These are phyloP conservation scores for Lactarius akahatsu DNA, from an alignment of 768 basidiomycete species.

Conservation along the genomic window DNA sequence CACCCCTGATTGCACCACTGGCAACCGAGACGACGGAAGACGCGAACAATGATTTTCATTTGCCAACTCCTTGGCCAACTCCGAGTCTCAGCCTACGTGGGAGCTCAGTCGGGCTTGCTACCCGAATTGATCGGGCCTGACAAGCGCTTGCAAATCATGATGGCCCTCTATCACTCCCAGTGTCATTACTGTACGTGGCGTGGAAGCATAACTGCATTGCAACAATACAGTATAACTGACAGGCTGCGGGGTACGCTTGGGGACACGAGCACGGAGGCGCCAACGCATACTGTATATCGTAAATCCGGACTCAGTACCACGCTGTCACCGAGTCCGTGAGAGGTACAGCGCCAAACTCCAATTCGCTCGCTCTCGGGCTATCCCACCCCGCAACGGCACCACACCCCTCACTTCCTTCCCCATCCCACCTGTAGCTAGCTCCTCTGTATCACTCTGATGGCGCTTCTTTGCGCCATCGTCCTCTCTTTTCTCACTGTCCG, in stretches of 20 bases:
- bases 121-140: neutral
- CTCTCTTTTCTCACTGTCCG: slow-evolving; percentile 18
- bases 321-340: slow-evolving; percentile 28
- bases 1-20: no score
- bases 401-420: neutral
- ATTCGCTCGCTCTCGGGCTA: slow-evolving; percentile 14
- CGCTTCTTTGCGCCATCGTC: slow-evolving; percentile 5
- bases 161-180: neutral
- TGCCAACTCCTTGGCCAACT: no score
- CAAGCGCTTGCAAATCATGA: neutral
- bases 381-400: neutral
- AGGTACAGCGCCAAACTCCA: slow-evolving; percentile 29
- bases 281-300: neutral
- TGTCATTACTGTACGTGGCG: neutral
- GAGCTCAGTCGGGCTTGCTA: neutral
- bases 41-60: no score
- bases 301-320: slow-evolving; percentile 31
- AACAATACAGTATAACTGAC: neutral
- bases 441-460: neutral
- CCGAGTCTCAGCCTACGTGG: no score
- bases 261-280: neutral
- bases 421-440: neutral
- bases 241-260: no score
- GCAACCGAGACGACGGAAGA: no score
- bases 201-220: neutral